phyloP scores from a whole-genome alignment of 257 asterid genomes.

The Nicotiana sylvestris region DNA sequence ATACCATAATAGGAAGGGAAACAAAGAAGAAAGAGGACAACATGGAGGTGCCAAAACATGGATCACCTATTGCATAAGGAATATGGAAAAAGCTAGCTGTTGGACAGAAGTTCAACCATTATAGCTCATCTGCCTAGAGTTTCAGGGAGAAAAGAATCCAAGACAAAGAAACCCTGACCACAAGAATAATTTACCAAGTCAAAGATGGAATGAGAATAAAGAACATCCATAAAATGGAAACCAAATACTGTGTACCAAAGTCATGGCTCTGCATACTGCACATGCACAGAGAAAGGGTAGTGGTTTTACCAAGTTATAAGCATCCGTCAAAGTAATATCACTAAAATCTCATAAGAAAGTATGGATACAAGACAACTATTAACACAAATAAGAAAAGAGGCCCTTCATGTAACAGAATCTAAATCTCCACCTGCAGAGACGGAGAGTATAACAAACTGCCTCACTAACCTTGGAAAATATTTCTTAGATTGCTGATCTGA shows the following conservation, averaged over 20 bases:
- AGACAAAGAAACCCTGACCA: background rate
- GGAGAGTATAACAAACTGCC: background rate
- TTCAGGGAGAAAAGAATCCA: background rate
- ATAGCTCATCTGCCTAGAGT: background rate
- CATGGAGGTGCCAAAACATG: background rate
- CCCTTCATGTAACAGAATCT: background rate
- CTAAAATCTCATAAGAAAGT: background rate
- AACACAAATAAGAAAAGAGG: background rate
- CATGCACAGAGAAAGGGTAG: background rate
- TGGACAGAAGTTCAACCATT: background rate
- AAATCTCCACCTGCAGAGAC: background rate
- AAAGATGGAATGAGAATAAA: background rate
- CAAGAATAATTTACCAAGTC: background rate
- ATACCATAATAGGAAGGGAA: background rate
- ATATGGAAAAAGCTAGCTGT: background rate
- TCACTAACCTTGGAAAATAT: constrained; percentile 18
- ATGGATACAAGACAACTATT: background rate
- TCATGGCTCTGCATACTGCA: background rate
- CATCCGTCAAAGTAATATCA: background rate
- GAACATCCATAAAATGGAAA: background rate
- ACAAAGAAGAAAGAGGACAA: background rate
- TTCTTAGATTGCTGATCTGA: background rate
- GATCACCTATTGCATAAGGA: background rate
- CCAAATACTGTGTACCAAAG: background rate
- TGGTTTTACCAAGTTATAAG: background rate